Base-by-base conservation (phyloP, 225 moss, liverwort and hornwort species). In the Polytrichum commune region DNA sequence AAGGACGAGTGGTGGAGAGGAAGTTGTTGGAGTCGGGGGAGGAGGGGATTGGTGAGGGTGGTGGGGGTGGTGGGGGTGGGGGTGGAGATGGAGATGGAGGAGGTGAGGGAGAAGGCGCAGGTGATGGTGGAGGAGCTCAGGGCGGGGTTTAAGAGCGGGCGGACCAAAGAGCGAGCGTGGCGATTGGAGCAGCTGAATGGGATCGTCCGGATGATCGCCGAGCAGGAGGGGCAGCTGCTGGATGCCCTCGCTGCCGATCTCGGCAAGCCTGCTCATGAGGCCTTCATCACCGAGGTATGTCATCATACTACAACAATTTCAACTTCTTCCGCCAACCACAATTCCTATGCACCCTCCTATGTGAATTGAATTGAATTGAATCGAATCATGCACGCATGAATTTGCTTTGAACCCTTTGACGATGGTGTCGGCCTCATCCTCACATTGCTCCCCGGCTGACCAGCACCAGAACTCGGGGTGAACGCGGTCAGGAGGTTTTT, bases 161-260 rank as follows among this genome's bases (percentile, higher is more conserved):
- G 67, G 68, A 95, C 95, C 29, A 83, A 76, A 72, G 58, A 75
- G 20, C 57, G n/a, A 72, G 79, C 76, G 53, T 95, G 95, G 95
- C 90, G 95, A 60, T 19, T 78, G 35, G 76, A 79, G 76, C 90
- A 92, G 85, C 69, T 95, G 68, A 73, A 80, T 27, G 84, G 55
- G 6, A 7, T 95, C 7, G 3, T 69, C 27, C 81, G 77, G 18
- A 70, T 95, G 75, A 8, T 79, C 6, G 61, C 33, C 0, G 95
- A 95, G 65, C 79, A 56, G 67, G 82, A 87, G 77, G 33, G 53
- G 5, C 92, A 92, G 72, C 84, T 92, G 30, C 27, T 58, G 53
- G 87, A 81, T 19, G 92, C 90, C 29, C 79, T 89, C 22, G 65
- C 63, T 10, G 60, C 80, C 68, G 92, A 95, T 66, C 71, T 95